A percentile compares a stretch with the other conserved stretches of the same genome.
Evolutionary conservation across 805 yeast genomes (phyloP).

Genomic region (Suhomyces vadensis): DNA sequence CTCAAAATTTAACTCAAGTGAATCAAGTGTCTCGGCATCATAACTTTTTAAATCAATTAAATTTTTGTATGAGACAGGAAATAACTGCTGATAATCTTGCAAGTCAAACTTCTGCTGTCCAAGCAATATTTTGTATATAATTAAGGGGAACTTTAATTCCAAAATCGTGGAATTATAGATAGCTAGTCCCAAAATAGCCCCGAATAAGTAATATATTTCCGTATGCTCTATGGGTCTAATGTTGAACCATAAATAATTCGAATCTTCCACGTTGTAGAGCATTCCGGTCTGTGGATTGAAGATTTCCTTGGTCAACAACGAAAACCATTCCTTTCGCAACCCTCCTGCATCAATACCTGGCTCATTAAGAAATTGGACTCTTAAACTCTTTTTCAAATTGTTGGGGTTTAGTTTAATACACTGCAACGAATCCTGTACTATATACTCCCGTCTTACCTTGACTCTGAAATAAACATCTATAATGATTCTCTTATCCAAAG

Average conservation of each 20-base stretch:
- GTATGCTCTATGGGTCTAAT: slow-evolving; percentile 42
- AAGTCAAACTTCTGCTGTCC: slow-evolving; percentile 49
- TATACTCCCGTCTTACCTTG: slow-evolving; percentile 62
- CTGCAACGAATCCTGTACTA: slow-evolving; percentile 74
- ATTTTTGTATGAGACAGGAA: slow-evolving; percentile 59
- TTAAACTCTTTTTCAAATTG: slow-evolving; percentile 71
- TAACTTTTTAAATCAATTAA: slow-evolving; percentile 30
- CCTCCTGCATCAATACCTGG: slow-evolving; percentile 98
- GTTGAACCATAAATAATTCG: slow-evolving; percentile 76
- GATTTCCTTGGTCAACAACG: slow-evolving; percentile 65
- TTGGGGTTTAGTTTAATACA: slow-evolving; percentile 54
- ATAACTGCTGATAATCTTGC: slow-evolving; percentile 65
- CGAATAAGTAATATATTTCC: slow-evolving; percentile 73
- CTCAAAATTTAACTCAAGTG: slow-evolving; percentile 59
- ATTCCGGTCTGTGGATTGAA: slow-evolving; percentile 70
- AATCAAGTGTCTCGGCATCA: slow-evolving; percentile 33
- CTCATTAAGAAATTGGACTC: slow-evolving; percentile 80
- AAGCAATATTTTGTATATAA: slow-evolving; percentile 73
- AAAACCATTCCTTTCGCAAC: slow-evolving; percentile 90
- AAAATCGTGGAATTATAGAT: slow-evolving; percentile 86
- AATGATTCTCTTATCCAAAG: slow-evolving; percentile 61
- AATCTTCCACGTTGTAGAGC: slow-evolving; percentile 65
- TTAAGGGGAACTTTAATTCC: slow-evolving; percentile 75
- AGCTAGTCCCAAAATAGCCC: slow-evolving; percentile 86
- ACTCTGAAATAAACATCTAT: slow-evolving; percentile 70